Evolutionary conservation across 805 yeast genomes (phyloP).

Genomic region (Ogataea nakhonphanomensis): DNA sequence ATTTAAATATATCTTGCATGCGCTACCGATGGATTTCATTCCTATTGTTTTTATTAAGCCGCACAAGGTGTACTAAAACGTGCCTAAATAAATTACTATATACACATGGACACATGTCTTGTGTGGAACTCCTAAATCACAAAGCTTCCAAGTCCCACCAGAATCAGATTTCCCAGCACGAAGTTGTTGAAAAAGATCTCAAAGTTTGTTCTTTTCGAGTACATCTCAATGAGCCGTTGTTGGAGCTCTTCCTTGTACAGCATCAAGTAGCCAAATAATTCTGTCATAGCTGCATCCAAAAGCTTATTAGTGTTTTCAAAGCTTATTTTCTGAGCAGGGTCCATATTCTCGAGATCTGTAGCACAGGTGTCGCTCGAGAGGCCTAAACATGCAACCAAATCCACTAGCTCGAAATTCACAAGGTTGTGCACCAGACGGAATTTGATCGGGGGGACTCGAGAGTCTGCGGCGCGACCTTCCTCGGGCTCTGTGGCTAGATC

Average conservation of each 20-base stretch:
- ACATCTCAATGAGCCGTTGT: conserved; percentile 26
- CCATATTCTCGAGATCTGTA: conserved; percentile 13
- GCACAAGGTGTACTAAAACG: too few relatives aligned
- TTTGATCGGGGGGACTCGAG: conserved; percentile 34
- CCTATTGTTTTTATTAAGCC: too few relatives aligned
- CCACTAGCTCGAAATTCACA: conserved; percentile 40
- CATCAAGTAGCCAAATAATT: conserved; percentile 27
- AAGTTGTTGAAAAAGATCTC: conserved; percentile 39
- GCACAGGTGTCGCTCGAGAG: conserved; percentile 1
- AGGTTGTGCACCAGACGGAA: conserved; percentile 45
- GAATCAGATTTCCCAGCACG: conserved; percentile 34
- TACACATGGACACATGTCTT: not conserved
- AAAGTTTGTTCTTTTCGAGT: conserved; percentile 31
- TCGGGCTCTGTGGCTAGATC: conserved; percentile 30
- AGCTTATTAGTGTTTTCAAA: conserved; percentile 31
- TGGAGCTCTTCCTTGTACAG: conserved; percentile 34
- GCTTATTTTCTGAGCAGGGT: conserved; percentile 15
- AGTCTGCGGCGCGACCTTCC: conserved; percentile 11
- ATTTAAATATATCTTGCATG: too few relatives aligned
- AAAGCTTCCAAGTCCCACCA: conserved; percentile 37
- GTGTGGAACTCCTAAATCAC: conserved; percentile 23
- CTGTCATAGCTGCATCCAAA: conserved; percentile 28
- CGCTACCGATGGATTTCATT: too few relatives aligned
- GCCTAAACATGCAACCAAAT: conserved; percentile 22
- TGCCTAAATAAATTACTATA: too few relatives aligned